Percentiles rank a stretch among this genome's conserved stretches.
Conservation (phyloP, 148 eudicot species). For the Rhododendron vialii region DNA sequence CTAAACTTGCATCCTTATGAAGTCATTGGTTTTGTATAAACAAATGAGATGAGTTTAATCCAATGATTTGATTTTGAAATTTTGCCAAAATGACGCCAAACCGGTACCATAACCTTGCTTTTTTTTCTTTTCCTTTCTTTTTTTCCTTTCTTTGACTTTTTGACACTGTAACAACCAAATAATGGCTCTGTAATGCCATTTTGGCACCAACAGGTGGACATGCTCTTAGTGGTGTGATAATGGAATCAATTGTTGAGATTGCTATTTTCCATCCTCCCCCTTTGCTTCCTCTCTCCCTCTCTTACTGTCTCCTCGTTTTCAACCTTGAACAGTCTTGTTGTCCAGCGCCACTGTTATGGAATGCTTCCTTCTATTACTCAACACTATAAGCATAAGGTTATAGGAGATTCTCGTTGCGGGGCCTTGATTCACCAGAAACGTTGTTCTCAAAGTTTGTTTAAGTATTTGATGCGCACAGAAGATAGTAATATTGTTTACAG, state of each 20-base stretch:
- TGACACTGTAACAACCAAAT: too few relatives aligned
- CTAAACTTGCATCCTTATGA: background rate
- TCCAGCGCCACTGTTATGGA: background rate
- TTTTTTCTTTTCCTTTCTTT: too few relatives aligned
- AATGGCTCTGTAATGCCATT: background rate
- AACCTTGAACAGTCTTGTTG: background rate
- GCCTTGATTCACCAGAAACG: slow-evolving; percentile 2
- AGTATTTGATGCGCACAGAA: background rate
- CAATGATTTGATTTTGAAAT: background rate
- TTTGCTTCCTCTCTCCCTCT: background rate
- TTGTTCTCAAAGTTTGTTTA: background rate
- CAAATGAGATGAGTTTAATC: background rate
- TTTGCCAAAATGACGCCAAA: background rate
- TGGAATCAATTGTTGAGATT: background rate
- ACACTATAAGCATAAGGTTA: background rate
- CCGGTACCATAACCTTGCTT: background rate
- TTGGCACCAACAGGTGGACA: background rate
- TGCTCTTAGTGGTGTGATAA: background rate
- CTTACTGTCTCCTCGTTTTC: background rate
- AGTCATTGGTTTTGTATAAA: background rate
- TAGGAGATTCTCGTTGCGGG: background rate
- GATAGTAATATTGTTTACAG: background rate
- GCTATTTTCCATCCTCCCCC: background rate
- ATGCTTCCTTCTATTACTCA: background rate
- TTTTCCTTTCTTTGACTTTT: too few relatives aligned